Evolutionary conservation across 805 yeast genomes (phyloP).

Genomic region (Pichia rugopelliculosa): DNA sequence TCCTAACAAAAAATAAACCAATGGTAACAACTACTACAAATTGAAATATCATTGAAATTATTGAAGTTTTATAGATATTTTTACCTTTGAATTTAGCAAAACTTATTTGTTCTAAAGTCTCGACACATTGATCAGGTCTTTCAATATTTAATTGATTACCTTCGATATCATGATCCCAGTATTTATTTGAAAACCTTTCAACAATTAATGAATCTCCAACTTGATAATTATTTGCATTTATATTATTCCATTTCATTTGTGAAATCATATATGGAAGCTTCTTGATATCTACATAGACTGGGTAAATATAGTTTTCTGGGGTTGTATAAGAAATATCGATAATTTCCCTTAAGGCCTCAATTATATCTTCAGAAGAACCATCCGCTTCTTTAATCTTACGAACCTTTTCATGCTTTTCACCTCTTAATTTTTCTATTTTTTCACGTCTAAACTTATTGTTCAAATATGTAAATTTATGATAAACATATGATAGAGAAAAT

Average conservation of each 20-base stretch:
- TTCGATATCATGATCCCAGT: slow-evolving; percentile 17
- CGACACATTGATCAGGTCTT: slow-evolving; percentile 6
- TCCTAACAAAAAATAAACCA: background rate
- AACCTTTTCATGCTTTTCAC: slow-evolving; percentile 37
- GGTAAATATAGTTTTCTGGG: slow-evolving; percentile 33
- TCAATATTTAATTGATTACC: slow-evolving; percentile 12
- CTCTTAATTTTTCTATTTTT: slow-evolving; percentile 24
- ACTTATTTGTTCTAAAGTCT: slow-evolving; percentile 11
- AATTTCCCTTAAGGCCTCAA: slow-evolving; percentile 44
- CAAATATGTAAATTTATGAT: slow-evolving; percentile 37
- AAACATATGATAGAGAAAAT: slow-evolving; percentile 32
- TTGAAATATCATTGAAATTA: background rate
- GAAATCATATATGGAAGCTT: slow-evolving; percentile 18
- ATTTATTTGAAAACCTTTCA: slow-evolving; percentile 28
- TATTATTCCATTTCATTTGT: slow-evolving; percentile 31
- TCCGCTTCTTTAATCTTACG: slow-evolving; percentile 36
- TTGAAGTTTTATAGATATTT: background rate
- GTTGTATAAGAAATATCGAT: slow-evolving; percentile 33
- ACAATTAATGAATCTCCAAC: slow-evolving; percentile 55
- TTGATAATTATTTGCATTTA: slow-evolving; percentile 26
- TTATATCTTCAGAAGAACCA: slow-evolving; percentile 37
- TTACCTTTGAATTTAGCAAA: slow-evolving; percentile 4
- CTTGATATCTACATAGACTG: slow-evolving; percentile 43
- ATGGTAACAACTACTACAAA: background rate
- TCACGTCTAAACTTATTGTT: slow-evolving; percentile 33